These are phyloP conservation scores for Gossypium mustelinum DNA, from an alignment of 345 rosid species.

Conservation along the genomic window DNA sequence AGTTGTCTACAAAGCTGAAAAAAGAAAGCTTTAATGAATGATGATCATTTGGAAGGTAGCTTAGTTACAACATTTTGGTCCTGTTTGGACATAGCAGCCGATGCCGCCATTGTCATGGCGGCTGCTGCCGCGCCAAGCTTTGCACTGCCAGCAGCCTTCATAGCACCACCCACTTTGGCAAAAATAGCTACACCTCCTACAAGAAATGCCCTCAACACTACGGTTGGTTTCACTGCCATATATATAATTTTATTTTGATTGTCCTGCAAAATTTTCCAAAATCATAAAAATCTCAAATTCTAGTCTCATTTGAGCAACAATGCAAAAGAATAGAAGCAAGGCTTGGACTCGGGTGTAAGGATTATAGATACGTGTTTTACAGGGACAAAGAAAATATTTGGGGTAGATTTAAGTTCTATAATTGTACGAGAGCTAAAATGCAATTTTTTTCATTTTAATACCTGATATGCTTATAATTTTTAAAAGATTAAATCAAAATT, in stretches of 20 bases:
- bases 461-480: too few species aligned
- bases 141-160: constrained; percentile 88
- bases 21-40: background rate
- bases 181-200: constrained; percentile 79
- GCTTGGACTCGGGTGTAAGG: too few species aligned
- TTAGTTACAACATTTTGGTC: constrained; percentile 41
- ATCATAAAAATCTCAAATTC: background rate
- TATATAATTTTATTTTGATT: background rate
- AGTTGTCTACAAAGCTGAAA: too few species aligned
- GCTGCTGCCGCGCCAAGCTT: constrained; percentile 88
- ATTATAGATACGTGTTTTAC: too few species aligned
- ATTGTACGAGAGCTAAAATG: too few species aligned
- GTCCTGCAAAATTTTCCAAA: constrained; percentile 21
- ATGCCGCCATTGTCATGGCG: constrained; percentile 79
- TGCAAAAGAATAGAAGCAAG: too few species aligned
- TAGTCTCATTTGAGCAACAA: too few species aligned
- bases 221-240: constrained; percentile 87
- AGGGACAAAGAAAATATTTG: too few species aligned
- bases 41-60: constrained; percentile 31
- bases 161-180: constrained; percentile 68
- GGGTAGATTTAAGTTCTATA: too few species aligned
- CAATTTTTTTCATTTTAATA: too few species aligned
- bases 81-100: constrained; percentile 58
- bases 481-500: too few species aligned
- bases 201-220: constrained; percentile 71